These are phyloP conservation scores for Quercus dentata DNA, from an alignment of 306 rosid species.

Conservation along the genomic window DNA sequence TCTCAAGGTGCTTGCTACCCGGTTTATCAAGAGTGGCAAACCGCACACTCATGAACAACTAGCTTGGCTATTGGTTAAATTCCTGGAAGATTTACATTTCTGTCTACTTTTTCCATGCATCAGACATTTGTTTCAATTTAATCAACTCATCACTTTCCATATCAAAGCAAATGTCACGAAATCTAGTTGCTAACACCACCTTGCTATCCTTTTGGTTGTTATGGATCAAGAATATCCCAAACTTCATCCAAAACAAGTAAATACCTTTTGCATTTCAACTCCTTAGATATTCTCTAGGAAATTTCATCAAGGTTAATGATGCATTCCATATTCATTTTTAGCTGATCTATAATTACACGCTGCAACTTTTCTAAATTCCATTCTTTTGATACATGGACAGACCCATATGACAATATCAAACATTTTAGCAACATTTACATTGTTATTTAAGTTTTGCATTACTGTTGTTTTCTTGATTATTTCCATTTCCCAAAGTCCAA, in stretches of 20 bases:
- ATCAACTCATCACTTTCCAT: not conserved
- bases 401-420: not conserved
- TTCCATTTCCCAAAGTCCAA: not conserved
- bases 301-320: not conserved
- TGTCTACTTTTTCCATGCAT: constrained; percentile 25
- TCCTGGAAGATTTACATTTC: not conserved
- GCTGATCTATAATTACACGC: not conserved
- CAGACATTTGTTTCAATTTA: constrained; percentile 8
- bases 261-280: constrained; percentile 6
- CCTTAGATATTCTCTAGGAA: constrained; percentile 4
- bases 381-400: not conserved
- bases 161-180: not conserved
- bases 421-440: not conserved
- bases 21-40: constrained; percentile 28
- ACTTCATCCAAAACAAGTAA: constrained; percentile 34
- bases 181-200: constrained; percentile 17
- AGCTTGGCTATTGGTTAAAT: constrained; percentile 12
- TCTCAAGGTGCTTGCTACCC: constrained; percentile 21
- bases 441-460: not conserved
- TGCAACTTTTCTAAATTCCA: not conserved
- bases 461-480: not conserved
- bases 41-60: constrained; percentile 19
- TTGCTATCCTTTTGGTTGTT: not conserved
- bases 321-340: not conserved
- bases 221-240: not conserved